Evolutionary conservation across 1,139 yeast species (phyloP).

Genomic region (Candida pseudocylindracea): DNA sequence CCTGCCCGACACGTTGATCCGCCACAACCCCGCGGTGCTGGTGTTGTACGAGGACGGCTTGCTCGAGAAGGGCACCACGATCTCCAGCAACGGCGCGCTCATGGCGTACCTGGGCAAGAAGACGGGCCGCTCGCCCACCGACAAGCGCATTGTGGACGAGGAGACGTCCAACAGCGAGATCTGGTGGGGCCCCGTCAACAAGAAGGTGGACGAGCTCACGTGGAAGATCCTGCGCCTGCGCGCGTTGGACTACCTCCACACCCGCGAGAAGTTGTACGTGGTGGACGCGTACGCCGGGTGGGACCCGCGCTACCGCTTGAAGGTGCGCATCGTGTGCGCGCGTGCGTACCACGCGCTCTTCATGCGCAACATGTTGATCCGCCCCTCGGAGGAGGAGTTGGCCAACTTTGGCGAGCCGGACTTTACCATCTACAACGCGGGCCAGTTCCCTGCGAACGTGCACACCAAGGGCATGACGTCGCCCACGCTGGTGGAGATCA

Average conservation of each 20-base stretch:
- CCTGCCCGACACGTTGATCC: conserved; percentile 24
- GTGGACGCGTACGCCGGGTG: conserved; percentile 97
- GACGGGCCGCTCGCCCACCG: conserved; percentile 97
- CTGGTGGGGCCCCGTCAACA: conserved; percentile 99
- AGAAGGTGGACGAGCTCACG: conserved; percentile 81
- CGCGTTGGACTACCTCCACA: conserved; percentile 91
- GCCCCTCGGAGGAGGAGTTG: conserved; percentile 83
- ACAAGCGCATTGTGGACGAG: conserved; percentile 95
- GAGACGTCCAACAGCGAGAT: conserved; percentile 60
- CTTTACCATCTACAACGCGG: conserved; percentile 96
- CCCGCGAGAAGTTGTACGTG: conserved; percentile 84
- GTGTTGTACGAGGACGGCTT: conserved; percentile 89
- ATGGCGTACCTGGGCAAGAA: conserved; percentile 91
- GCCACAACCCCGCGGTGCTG: conserved; percentile 90
- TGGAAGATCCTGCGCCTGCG: conserved; percentile 95
- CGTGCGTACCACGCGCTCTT: conserved; percentile 96
- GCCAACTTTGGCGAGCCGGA: conserved; percentile 90
- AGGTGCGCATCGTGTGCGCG: conserved; percentile 93
- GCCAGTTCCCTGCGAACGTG: conserved; percentile 96
- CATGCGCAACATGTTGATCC: conserved; percentile 95
- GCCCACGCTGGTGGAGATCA: conserved; percentile 84
- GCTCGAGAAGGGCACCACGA: conserved; percentile 75
- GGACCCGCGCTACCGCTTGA: conserved; percentile 96
- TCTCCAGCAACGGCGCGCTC: conserved; percentile 84
- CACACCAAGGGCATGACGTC: conserved; percentile 98